Percentiles rank a stretch among this genome's conserved stretches.
phyloP scores from a whole-genome alignment of 23 red algal species.

The Gracilaria caudata region DNA sequence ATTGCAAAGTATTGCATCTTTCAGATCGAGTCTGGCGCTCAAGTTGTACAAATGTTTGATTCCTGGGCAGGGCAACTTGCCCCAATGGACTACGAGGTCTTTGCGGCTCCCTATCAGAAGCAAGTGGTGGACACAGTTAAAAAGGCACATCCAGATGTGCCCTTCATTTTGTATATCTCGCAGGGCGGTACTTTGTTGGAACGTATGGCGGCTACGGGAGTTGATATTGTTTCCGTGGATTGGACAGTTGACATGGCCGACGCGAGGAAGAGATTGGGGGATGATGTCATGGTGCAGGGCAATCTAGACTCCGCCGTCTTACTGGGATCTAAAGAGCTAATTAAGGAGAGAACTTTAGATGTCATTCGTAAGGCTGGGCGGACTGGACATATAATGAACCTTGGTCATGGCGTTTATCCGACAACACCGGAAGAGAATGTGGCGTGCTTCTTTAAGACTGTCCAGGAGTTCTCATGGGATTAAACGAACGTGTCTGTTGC shows the following conservation, averaged over 20 bases:
- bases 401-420: slow-evolving; percentile 97
- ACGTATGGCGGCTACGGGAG: slow-evolving; percentile 82
- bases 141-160: slow-evolving; percentile 74
- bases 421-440: slow-evolving; percentile 98
- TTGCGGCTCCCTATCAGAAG: slow-evolving; percentile 94
- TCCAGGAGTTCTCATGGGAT: slow-evolving; percentile 80
- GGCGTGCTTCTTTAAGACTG: slow-evolving; percentile 84
- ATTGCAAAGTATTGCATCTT: slow-evolving; percentile 89
- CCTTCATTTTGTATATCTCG: slow-evolving; percentile 96
- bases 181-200: slow-evolving; percentile 90
- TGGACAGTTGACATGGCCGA: slow-evolving; percentile 98
- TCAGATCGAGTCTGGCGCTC: slow-evolving; percentile 96
- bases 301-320: slow-evolving; percentile 96
- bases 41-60: slow-evolving; percentile 99
- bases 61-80: slow-evolving; percentile 95
- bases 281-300: slow-evolving; percentile 83
- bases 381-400: slow-evolving; percentile 89
- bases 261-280: slow-evolving; percentile 83
- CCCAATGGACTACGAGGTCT: slow-evolving; percentile 93
- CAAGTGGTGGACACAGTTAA: slow-evolving; percentile 88
- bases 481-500: neutral
- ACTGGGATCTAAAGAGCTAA: slow-evolving; percentile 79
- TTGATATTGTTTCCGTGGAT: slow-evolving; percentile 94
- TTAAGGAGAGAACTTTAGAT: slow-evolving; percentile 79
- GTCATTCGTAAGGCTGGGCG: slow-evolving; percentile 87